Percentiles rank a stretch among this genome's conserved stretches.
These are phyloP conservation scores for Massariosphaeria phaeospora DNA, from an alignment of 495 filamentous ascomycete species.

Conservation along the genomic window DNA sequence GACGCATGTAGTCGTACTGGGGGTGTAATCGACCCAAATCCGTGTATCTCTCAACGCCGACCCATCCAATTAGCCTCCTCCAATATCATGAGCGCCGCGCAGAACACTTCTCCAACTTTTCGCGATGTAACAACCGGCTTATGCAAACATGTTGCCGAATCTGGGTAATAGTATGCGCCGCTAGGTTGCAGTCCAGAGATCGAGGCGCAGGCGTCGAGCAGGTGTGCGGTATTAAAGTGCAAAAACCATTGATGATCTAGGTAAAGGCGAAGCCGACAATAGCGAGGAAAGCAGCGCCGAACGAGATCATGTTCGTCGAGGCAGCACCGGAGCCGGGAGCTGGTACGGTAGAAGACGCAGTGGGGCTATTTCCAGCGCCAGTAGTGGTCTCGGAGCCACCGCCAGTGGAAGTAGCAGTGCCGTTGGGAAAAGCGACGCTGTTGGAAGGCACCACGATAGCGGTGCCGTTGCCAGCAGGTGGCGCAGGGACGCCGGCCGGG, in stretches of 20 bases:
- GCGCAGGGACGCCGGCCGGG: not conserved
- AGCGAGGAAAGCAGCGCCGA: slow-evolving; percentile 17
- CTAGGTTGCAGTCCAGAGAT: slow-evolving; percentile 7
- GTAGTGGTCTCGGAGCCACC: not conserved
- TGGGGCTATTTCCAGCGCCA: not conserved
- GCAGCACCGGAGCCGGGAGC: slow-evolving; percentile 9
- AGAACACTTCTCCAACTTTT: slow-evolving; percentile 13
- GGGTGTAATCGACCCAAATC: slow-evolving; percentile 7
- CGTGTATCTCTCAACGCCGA: not conserved
- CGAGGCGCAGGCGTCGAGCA: not conserved
- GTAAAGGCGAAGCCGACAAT: slow-evolving; percentile 13
- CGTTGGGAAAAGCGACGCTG: slow-evolving; percentile 2
- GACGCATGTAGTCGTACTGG: slow-evolving; percentile 10
- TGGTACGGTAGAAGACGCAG: not conserved
- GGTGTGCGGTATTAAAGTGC: not conserved
- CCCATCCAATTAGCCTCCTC: not conserved
- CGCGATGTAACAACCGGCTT: slow-evolving; percentile 6
- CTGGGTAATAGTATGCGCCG: not conserved
- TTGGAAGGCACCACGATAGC: not conserved
- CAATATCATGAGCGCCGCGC: not conserved
- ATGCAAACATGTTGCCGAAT: slow-evolving; percentile 12
- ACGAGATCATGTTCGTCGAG: slow-evolving; percentile 11
- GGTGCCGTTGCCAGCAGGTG: not conserved
- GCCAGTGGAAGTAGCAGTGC: not conserved
- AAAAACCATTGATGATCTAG: slow-evolving; percentile 6